Evolutionary conservation across 495 filamentous ascomycete genomes (phyloP).

Genomic region (Penicillium roqueforti): DNA sequence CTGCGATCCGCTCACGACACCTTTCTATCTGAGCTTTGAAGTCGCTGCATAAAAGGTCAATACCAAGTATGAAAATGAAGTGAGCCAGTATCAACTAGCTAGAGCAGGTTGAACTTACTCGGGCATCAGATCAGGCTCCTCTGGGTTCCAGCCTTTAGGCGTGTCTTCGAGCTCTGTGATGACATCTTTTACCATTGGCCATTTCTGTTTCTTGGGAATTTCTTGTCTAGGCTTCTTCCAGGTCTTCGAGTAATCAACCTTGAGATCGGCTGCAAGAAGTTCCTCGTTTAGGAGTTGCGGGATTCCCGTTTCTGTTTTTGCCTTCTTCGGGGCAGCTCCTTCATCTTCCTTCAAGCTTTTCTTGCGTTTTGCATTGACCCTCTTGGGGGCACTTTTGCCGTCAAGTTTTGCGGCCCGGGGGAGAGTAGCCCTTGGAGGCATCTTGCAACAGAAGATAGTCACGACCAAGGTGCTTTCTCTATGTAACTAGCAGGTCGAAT

Average conservation of each 20-base stretch:
- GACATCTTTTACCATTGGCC: background rate
- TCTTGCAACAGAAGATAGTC: background rate
- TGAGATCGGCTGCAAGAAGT: background rate
- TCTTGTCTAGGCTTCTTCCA: background rate
- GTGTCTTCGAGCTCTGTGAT: background rate
- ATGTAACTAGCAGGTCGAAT: background rate
- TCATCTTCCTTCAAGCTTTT: background rate
- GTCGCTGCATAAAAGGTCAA: conserved; percentile 1
- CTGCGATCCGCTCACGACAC: conserved; percentile 7
- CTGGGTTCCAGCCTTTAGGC: conserved; percentile 7
- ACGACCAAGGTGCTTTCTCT: background rate
- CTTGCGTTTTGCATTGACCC: background rate
- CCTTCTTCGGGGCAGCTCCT: background rate
- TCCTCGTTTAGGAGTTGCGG: background rate
- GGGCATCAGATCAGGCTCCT: conserved; percentile 10
- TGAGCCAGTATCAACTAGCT: background rate
- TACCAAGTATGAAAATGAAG: background rate
- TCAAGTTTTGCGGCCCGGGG: background rate
- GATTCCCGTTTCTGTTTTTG: background rate
- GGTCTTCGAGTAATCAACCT: background rate
- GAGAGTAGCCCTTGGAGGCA: background rate
- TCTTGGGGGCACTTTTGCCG: background rate
- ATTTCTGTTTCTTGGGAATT: background rate
- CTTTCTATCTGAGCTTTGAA: conserved; percentile 13
- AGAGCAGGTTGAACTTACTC: background rate